Evolutionary conservation across 2,329 filamentous ascomycete species (phyloP), one percentile per base, ranked within the genome.

Genomic region (Lizonia empirigonia): DNA sequence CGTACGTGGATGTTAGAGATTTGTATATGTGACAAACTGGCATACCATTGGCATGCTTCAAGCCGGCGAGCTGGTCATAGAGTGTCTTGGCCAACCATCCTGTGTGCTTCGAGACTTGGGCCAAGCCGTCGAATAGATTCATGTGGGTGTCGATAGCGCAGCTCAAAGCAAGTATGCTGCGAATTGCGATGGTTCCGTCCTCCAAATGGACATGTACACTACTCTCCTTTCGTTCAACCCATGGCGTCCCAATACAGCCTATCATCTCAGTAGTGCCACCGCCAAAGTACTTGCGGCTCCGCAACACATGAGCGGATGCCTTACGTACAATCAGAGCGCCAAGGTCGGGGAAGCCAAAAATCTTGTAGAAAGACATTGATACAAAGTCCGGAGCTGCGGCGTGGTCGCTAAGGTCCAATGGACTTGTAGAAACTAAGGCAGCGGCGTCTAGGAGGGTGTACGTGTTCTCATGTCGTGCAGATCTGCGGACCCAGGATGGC

Each of bases 341-440:
- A 1, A 97, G 78, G 67, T 97, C 90, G 0, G 93, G 93, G 58
- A 96, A 97, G 1, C 93, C 93, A 70, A 97, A 97, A 12, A 96
- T 92, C 71, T 97, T 97, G 76, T 97, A 95, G 59, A 97, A 87
- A 67, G 92, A 97, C 22, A 97, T 66, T 0, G 89, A 86, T 0
- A 84, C 85, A 58, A 97, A 97, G 69, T 97, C 93, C 0, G 93
- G 89, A 0, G 85, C 82, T 9, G 77, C 74, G 58, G 77, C 78
- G 15, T 83, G 78, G 8, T 85, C 76, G 23, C 74, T 76, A 33
- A 88, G 80, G 45, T 82, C 76, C 41, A 89, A 74, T 7, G 80
- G 79, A 33, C 76, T 80, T 4, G 85, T 88, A 63, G 84, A 85
- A n/a, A 83, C 82, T 27, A 85, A 76, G 9, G 85, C 85, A 2